Percentiles rank a stretch among this genome's conserved stretches.
Evolutionary conservation across 345 rosid species (phyloP).

Genomic region (Syzygium grande): DNA sequence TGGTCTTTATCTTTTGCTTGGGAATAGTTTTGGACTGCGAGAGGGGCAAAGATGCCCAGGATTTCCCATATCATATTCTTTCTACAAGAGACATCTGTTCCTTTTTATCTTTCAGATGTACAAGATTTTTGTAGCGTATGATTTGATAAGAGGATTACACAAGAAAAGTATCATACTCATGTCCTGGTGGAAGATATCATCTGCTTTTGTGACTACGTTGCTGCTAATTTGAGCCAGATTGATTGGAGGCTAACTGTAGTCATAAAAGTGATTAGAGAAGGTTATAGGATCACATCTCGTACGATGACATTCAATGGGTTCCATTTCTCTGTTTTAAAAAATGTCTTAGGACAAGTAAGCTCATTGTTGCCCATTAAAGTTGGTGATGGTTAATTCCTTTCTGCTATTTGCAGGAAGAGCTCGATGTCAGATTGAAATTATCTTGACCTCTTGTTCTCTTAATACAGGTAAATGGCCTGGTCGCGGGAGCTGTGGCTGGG

Average conservation of each 20-base stretch:
- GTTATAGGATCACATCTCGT: not conserved
- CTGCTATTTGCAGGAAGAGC: not conserved
- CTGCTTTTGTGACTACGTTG: not conserved
- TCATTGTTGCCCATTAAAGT: not conserved
- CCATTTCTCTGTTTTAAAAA: not conserved
- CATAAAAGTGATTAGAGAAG: not conserved
- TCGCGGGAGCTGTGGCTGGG: conserved; percentile 77
- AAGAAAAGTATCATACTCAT: not conserved
- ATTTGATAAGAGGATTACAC: not conserved
- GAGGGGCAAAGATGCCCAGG: not conserved
- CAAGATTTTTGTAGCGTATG: not conserved
- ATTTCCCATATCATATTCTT: not conserved
- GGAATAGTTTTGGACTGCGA: not conserved
- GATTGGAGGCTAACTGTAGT: not conserved
- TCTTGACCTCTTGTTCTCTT: not conserved
- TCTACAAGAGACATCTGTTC: not conserved
- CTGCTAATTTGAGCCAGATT: not conserved
- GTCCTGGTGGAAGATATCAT: not conserved
- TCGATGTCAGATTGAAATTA: not conserved
- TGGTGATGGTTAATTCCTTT: not conserved
- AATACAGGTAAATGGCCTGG: conserved; percentile 57
- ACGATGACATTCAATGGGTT: not conserved
- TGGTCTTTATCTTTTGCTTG: not conserved
- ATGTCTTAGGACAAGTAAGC: not conserved
- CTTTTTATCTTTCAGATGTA: not conserved